Base-by-base conservation (phyloP, 140 eudicot species). In the Stevia rebaudiana region DNA sequence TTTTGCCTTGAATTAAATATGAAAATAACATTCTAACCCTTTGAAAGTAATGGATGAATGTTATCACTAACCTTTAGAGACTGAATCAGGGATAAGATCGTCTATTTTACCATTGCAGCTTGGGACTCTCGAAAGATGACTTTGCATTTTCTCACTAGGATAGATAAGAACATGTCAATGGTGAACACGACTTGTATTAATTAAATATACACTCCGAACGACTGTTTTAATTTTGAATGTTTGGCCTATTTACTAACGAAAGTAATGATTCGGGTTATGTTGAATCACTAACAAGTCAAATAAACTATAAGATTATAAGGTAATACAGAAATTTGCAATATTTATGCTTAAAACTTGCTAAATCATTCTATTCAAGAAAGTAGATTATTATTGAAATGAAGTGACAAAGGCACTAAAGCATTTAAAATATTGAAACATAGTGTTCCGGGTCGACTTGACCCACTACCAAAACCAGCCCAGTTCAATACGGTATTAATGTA, bases 121-220 rank as follows among this genome's bases (percentile, higher is more conserved):
- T 37, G 85, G 69, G 58, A 74, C 52, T 48, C 75, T 73, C 30
- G 73, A 71, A 47, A 67, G 31, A 4, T 75, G 82, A 52, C 30
- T 69, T 75, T 72, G 83, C 55, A 74, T 19, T 72, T 87, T 81
- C 19, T 87, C 86, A 70, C 91, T 81, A 63, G 18, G 54, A 25
- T 52, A 22, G 54, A 25, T 52, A 49, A 49, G n/a, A 53, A 50
- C 22, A n/a, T 50, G 53, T 60, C n/a, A 44, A 54, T n/a, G 9
- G 42, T 4, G 33, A 28, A 49, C 10, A 19, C 17, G n/a, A 1
- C 9, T 9, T 9, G 19, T 19, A 19, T 19, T 13, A 49, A 21
- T 18, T 21, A 49, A 1, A 4, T 49, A 49, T 49, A 49, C 30
- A 21, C 30, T 49, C 21, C 0, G 15, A n/a, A 30, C 22, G 6